These are phyloP conservation scores for Graphilbum sp. DNA, from an alignment of 2,329 filamentous ascomycete genomes.

Conservation along the genomic window DNA sequence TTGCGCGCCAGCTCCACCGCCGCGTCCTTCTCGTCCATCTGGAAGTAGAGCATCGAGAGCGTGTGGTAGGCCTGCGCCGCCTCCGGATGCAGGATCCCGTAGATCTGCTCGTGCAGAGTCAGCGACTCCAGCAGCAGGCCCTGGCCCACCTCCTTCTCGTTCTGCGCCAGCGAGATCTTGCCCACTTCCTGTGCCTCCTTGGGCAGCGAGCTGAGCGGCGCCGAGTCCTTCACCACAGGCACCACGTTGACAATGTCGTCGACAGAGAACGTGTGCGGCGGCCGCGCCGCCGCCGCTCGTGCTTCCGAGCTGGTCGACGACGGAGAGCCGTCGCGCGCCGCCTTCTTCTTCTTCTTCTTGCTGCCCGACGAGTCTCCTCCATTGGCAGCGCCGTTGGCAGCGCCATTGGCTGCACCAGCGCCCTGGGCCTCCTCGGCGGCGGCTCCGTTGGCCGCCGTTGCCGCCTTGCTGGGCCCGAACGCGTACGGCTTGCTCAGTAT, in stretches of 20 bases:
- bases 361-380: slow-evolving; percentile 22
- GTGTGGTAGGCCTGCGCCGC: slow-evolving; percentile 92
- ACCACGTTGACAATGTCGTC: slow-evolving; percentile 87
- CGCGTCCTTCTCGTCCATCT: slow-evolving; percentile 92
- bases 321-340: slow-evolving; percentile 41
- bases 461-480: slow-evolving; percentile 43
- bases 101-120: slow-evolving; percentile 95
- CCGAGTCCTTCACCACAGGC: slow-evolving; percentile 89
- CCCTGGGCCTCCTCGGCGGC: slow-evolving; percentile 1
- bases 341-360: slow-evolving; percentile 39
- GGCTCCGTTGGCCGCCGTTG: too few species aligned
- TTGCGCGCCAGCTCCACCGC: slow-evolving; percentile 92
- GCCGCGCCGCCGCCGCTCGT: slow-evolving; percentile 23
- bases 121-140: slow-evolving; percentile 91
- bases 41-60: slow-evolving; percentile 89
- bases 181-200: slow-evolving; percentile 94
- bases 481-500: slow-evolving; percentile 62
- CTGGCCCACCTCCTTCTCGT: slow-evolving; percentile 89
- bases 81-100: slow-evolving; percentile 91
- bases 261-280: slow-evolving; percentile 49
- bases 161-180: slow-evolving; percentile 86
- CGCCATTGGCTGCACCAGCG: slow-evolving; percentile 11
- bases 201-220: slow-evolving; percentile 74
- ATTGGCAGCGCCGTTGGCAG: slow-evolving; percentile 3
- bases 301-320: slow-evolving; percentile 22